Evolutionary conservation across 768 basidiomycete genomes (phyloP), one percentile per base, ranked within the genome.

Genomic region (Sutorius australiensis): DNA sequence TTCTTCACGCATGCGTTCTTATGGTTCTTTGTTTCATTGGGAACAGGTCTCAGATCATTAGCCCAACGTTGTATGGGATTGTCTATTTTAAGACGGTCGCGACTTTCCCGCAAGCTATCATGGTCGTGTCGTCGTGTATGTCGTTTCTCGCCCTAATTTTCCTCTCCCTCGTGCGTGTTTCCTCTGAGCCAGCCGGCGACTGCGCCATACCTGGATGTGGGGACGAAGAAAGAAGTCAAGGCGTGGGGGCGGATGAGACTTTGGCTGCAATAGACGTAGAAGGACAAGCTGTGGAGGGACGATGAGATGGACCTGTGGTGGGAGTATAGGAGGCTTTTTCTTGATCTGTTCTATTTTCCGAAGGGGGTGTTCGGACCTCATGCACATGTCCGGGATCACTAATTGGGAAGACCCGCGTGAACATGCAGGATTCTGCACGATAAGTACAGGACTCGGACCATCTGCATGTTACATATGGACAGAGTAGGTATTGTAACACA

Each of bases 81-180:
- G 74, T 88, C 10, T 94, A 84, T 62, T 76, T 80, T 55, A 77
- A 74, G 48, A 94, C 89, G 0, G 89, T 92, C 14, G 80, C 79
- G 9, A 75, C 72, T 9, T 84, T 83, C 62, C 86, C 92, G 3
- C 76, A 80, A 34, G 78, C 81, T 4, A 82, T 94, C 6, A 87
- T 93, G 69, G 73, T 83, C 51, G 70, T 88, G 24, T 77, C 80
- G 8, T 67, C 75, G 28, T 68, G 60, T 33, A 68, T 68, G 19
- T 59, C 78, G 45, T 44, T 62, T 8, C 27, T 80, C 6, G 74
- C 82, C 7, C 72, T 84, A 50, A 38, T 70, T 33, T 62, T 80
- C 12, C 64, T 86, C 31, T 56, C 62, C 12, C 72, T 82, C 45
- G 78, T 88, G 9, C 74, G 77, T 16, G 58, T 82, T 41, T 68